Conservation (phyloP, 345 rosid species). For the Mercurialis annua region DNA sequence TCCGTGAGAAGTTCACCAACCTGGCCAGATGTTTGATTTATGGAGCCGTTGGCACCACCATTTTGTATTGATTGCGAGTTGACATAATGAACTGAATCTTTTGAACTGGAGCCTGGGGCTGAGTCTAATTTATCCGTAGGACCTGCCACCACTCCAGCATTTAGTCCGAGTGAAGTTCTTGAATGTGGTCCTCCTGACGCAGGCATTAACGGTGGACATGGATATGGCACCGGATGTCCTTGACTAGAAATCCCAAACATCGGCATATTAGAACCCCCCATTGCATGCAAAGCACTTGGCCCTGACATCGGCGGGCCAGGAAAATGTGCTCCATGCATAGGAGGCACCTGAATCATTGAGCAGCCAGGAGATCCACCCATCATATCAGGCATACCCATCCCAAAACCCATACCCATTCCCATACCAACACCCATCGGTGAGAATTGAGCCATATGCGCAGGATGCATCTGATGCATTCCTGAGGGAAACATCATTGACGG, state of each 20-base stretch:
- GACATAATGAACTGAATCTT: conserved; percentile 39
- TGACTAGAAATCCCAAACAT: conserved; percentile 42
- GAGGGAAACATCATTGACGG: conserved; percentile 69
- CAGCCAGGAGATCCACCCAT: conserved; percentile 40
- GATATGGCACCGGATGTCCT: conserved; percentile 46
- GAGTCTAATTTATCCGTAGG: conserved; percentile 38
- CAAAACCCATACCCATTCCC: conserved; percentile 65
- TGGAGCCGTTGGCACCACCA: conserved; percentile 26
- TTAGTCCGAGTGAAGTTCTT: conserved; percentile 34
- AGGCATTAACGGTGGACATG: conserved; percentile 32
- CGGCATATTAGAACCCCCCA: conserved; percentile 44
- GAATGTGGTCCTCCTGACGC: conserved; percentile 36
- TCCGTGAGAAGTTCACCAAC: conserved; percentile 31
- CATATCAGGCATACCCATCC: conserved; percentile 58
- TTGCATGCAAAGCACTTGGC: conserved; percentile 30
- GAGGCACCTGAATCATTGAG: conserved; percentile 44
- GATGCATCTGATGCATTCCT: conserved; percentile 64
- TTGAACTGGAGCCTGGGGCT: conserved; percentile 33
- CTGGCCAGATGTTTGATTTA: conserved; percentile 38
- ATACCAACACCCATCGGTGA: conserved; percentile 52
- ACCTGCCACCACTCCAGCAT: conserved; percentile 28
- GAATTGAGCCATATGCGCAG: conserved; percentile 53
- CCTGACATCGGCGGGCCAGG: conserved; percentile 40
- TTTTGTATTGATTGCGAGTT: conserved; percentile 37
- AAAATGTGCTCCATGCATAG: conserved; percentile 53